These are phyloP conservation scores for Acacia crassicarpa DNA, from an alignment of 306 rosid genomes.

Conservation along the genomic window DNA sequence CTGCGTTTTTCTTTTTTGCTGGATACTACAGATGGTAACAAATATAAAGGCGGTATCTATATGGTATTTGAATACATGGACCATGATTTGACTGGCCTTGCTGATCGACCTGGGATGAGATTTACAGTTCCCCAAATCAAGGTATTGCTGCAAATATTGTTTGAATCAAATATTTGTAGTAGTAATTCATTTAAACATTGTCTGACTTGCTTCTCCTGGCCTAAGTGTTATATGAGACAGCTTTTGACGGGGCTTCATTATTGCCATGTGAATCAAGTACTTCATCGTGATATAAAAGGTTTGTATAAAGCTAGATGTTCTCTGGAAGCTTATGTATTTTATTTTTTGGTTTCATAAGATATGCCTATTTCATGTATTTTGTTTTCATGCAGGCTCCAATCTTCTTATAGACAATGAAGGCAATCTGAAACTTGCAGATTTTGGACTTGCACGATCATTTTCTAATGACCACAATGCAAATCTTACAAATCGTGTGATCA, in stretches of 20 bases:
- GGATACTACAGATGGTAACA: slow-evolving; percentile 53
- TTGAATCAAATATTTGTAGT: neutral
- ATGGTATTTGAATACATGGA: slow-evolving; percentile 88
- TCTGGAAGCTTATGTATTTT: neutral
- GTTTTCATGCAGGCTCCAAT: slow-evolving; percentile 61
- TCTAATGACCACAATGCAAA: slow-evolving; percentile 57
- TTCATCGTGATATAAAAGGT: slow-evolving; percentile 85
- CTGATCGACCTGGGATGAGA: slow-evolving; percentile 70
- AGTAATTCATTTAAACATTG: slow-evolving; percentile 9
- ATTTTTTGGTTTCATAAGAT: neutral
- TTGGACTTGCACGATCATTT: slow-evolving; percentile 67
- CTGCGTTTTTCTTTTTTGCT: slow-evolving; percentile 13
- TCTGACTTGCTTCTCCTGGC: slow-evolving; percentile 29
- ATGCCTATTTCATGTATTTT: slow-evolving; percentile 25
- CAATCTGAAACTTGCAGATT: slow-evolving; percentile 70
- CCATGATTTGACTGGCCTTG: slow-evolving; percentile 78
- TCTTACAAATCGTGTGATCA: slow-evolving; percentile 72
- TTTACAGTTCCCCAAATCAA: slow-evolving; percentile 75
- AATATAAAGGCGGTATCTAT: slow-evolving; percentile 66
- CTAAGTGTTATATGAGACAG: slow-evolving; percentile 73
- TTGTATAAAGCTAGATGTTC: slow-evolving; percentile 3
- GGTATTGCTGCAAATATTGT: slow-evolving; percentile 34
- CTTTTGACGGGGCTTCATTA: slow-evolving; percentile 70
- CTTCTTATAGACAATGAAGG: slow-evolving; percentile 79
- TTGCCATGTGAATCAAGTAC: slow-evolving; percentile 69